Conservation (phyloP, 2,329 filamentous ascomycete genomes). For the Pyrenochaeta sp. region DNA sequence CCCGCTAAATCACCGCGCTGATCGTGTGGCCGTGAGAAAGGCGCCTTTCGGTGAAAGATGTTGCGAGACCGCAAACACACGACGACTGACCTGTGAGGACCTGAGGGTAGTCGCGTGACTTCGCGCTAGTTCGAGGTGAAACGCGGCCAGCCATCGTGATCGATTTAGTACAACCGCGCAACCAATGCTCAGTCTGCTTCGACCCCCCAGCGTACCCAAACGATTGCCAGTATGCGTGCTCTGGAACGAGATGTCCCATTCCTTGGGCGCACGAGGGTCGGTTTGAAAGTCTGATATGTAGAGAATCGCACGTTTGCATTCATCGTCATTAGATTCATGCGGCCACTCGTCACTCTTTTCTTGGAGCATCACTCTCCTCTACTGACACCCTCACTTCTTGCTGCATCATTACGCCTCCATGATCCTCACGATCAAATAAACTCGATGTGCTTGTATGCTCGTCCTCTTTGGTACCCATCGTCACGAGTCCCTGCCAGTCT, state of each 20-base stretch:
- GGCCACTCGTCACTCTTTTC: background rate
- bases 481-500: conserved; percentile 20
- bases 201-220: background rate
- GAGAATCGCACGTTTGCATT: background rate
- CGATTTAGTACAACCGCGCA: background rate
- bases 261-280: background rate
- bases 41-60: background rate
- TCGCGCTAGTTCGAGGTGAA: background rate
- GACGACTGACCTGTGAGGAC: background rate
- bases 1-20: background rate
- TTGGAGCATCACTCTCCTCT: conserved; percentile 10
- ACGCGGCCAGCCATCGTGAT: background rate
- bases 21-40: too few relatives aligned
- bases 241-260: background rate
- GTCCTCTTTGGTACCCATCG: conserved; percentile 20
- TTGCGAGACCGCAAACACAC: background rate
- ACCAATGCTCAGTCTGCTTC: background rate
- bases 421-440: conserved; percentile 17
- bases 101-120: background rate
- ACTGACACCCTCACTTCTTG: conserved; percentile 27
- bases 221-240: background rate
- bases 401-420: conserved; percentile 26
- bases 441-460: conserved; percentile 34
- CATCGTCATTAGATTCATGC: background rate
- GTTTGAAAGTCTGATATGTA: background rate